Base-by-base conservation (phyloP, 2,329 filamentous ascomycete genomes). In the Rutstroemia sp. region DNA sequence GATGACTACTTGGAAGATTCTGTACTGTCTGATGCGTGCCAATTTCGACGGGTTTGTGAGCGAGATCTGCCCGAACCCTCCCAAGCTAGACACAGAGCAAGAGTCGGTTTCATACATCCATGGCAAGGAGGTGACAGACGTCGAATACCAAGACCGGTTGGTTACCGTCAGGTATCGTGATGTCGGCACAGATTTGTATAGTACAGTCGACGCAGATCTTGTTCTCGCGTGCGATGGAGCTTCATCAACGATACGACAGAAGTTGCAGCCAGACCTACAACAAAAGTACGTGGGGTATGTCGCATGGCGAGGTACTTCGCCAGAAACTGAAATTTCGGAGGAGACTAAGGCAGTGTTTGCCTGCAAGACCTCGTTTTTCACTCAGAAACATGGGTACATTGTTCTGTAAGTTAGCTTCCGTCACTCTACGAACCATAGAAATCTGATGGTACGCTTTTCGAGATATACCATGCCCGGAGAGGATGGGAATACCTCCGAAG, bases 21-120 rank as follows among this genome's bases (percentile, higher is more conserved):
- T 61, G 6, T 65, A 65, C 19, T 57, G 57, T 23, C 14, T 60
- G 5, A 25, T 64, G 27, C 42, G 61, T 27, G 58, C 60, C 8
- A 61, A 61, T 50, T 64, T 65, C 39, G 63, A 65, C 52, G 60
- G 61, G 1, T 23, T 54, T 14, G 49, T 37, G 27, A 58, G 57
- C 56, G 55, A 58, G 2, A 19, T 52, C 3, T 44, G 39, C 19
- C 19, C 27, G 38, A 21, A 41, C 10, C n/a, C 30, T 4, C 21
- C 7, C 27, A 14, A 47, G 9, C 2, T 14, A 38, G 6, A 3
- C 4, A 12, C 0, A 7, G 41, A 16, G 12, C 5, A 5, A n/a
- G 41, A 14, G 16, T 39, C 42, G 5, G 42, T 39, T 27, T 19
- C 10, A 14, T 54, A 54, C 1, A 21, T 48, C 7, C 51, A 54